Percentiles rank a stretch among this genome's conserved stretches.
Evolutionary conservation across 148 eudicot genomes (phyloP).

Genomic region (Diospyros lotus): DNA sequence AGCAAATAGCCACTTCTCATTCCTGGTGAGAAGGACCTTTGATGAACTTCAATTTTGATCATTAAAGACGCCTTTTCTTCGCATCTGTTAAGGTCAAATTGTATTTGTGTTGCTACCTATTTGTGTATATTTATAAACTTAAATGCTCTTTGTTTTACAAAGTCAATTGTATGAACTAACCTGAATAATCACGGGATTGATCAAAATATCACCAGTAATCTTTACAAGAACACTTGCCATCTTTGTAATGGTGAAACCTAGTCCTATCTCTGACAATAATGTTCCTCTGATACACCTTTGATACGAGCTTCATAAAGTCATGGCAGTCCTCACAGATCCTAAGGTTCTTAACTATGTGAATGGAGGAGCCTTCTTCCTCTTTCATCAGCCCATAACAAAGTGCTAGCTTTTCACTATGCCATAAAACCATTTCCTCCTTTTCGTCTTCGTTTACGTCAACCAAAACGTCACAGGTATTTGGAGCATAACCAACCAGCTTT

Average conservation of each 20-base stretch:
- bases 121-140: neutral
- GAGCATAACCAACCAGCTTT: slow-evolving; percentile 36
- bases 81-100: slow-evolving; percentile 2
- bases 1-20: slow-evolving; percentile 20
- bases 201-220: slow-evolving; percentile 40
- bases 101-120: neutral
- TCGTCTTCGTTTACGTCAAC: slow-evolving; percentile 45
- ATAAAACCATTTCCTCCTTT: slow-evolving; percentile 34
- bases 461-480: slow-evolving; percentile 32
- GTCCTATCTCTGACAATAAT: slow-evolving; percentile 48
- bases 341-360: slow-evolving; percentile 49
- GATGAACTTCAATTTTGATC: neutral
- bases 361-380: slow-evolving; percentile 21
- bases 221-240: slow-evolving; percentile 51
- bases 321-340: slow-evolving; percentile 56
- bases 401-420: slow-evolving; percentile 54
- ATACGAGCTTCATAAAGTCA: slow-evolving; percentile 44
- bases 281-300: slow-evolving; percentile 29
- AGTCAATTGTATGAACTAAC: neutral
- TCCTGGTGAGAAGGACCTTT: slow-evolving; percentile 19
- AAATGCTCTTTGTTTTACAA: neutral
- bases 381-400: slow-evolving; percentile 39
- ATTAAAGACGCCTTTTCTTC: slow-evolving; percentile 1
- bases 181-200: neutral
- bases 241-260: slow-evolving; percentile 47